A percentile compares a stretch with the other conserved stretches of the same genome.
Evolutionary conservation across 2,329 filamentous ascomycete genomes (phyloP).

Genomic region (Uncinocarpus reesii): DNA sequence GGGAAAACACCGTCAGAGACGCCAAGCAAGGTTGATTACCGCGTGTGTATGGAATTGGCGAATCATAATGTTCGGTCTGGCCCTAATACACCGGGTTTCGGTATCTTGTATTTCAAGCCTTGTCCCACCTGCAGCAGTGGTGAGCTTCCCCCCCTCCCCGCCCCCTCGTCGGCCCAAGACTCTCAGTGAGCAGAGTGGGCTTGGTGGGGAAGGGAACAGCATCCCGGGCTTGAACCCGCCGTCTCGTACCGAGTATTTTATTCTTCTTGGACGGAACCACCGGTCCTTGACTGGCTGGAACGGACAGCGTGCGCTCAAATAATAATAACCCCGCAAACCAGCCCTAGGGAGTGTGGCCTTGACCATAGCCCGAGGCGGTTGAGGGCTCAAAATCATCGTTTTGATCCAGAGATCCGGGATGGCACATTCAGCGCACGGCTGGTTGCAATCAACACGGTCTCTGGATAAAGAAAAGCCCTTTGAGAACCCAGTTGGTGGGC

Average conservation of each 20-base stretch:
- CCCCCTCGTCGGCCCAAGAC: not conserved
- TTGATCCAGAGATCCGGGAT: too few species aligned
- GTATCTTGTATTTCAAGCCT: not conserved
- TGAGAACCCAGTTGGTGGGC: too few species aligned
- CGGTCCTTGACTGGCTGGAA: not conserved
- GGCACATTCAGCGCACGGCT: too few species aligned
- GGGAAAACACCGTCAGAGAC: not conserved
- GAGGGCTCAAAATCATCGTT: too few species aligned
- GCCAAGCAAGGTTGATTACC: not conserved
- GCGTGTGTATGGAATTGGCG: not conserved
- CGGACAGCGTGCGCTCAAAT: not conserved
- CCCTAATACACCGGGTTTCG: not conserved
- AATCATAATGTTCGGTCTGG: not conserved
- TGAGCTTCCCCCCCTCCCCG: too few species aligned
- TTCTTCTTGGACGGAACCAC: too few species aligned
- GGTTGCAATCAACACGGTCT: too few species aligned
- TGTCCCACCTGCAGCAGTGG: conserved; percentile 8
- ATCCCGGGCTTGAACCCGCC: not conserved
- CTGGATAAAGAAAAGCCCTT: too few species aligned
- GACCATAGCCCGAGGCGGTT: too few species aligned
- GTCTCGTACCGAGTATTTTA: not conserved
- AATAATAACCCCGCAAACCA: not conserved
- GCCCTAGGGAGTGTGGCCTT: not conserved
- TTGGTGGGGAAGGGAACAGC: not conserved
- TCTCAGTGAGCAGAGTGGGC: not conserved